Conservation (phyloP, 495 filamentous ascomycete species). For the Penicillium alfredii region DNA sequence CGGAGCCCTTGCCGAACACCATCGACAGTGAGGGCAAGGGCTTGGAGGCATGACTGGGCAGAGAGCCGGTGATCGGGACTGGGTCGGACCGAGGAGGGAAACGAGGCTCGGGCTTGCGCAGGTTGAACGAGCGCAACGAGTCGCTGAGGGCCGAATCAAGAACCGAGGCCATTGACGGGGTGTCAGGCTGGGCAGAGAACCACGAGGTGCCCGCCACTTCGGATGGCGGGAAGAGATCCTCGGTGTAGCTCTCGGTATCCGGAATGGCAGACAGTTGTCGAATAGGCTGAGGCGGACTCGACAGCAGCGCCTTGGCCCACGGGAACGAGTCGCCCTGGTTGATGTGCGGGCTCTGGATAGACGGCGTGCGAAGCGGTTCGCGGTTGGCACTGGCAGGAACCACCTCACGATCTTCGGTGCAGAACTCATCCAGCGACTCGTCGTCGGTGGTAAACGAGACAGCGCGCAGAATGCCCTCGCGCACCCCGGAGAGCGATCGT, state of each 20-base stretch:
- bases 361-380: constrained; percentile 92
- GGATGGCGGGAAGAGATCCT: constrained; percentile 83
- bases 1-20: constrained; percentile 69
- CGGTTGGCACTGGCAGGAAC: constrained; percentile 79
- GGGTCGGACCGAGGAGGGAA: constrained; percentile 44
- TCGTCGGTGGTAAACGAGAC: constrained; percentile 95
- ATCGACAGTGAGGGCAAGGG: constrained; percentile 62
- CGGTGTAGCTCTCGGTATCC: constrained; percentile 71
- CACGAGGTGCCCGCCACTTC: constrained; percentile 64
- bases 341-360: constrained; percentile 80
- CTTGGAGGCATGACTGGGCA: constrained; percentile 65
- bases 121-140: constrained; percentile 58
- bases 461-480: constrained; percentile 67
- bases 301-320: constrained; percentile 87
- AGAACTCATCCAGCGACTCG: constrained; percentile 88
- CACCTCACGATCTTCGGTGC: constrained; percentile 66
- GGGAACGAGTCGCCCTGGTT: constrained; percentile 81
- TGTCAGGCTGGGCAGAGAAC: constrained; percentile 63
- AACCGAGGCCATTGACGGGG: constrained; percentile 73
- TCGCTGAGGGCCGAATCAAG: constrained; percentile 67
- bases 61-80: constrained; percentile 64
- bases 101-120: constrained; percentile 35
- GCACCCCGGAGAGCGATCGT: constrained; percentile 72
- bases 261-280: constrained; percentile 85
- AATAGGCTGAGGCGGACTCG: constrained; percentile 62